phyloP scores from a whole-genome alignment of 768 basidiomycete genomes.

The Tricholoma sp. region DNA sequence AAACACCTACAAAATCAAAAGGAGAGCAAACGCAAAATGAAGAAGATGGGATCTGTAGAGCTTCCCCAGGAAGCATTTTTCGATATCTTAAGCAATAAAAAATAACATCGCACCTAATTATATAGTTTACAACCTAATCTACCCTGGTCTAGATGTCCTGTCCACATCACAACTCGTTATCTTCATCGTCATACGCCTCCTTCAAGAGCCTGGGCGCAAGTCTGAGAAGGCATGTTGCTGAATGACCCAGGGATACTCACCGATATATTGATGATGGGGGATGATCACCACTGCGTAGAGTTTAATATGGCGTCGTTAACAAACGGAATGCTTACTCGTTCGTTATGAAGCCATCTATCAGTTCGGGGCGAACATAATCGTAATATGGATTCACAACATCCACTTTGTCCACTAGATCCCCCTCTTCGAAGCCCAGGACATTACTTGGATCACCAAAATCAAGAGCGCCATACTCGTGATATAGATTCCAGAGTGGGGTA shows the following conservation, averaged over 20 bases:
- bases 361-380: slow-evolving; percentile 90
- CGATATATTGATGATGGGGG: slow-evolving; percentile 92
- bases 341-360: slow-evolving; percentile 91
- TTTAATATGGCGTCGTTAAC: slow-evolving; percentile 5
- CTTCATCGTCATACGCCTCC: slow-evolving; percentile 94
- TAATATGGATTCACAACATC: slow-evolving; percentile 96
- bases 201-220: slow-evolving; percentile 64
- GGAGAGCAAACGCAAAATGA: slow-evolving; percentile 87
- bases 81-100: slow-evolving; percentile 70
- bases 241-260: slow-evolving; percentile 28
- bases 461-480: slow-evolving; percentile 79
- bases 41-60: slow-evolving; percentile 81
- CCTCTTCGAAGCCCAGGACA: slow-evolving; percentile 73
- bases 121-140: slow-evolving; percentile 17
- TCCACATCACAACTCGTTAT: slow-evolving; percentile 63
- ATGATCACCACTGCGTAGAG: slow-evolving; percentile 78
- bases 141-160: slow-evolving; percentile 5
- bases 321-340: slow-evolving; percentile 72
- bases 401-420: slow-evolving; percentile 76
- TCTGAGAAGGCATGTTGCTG: slow-evolving; percentile 8
- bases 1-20: slow-evolving; percentile 88
- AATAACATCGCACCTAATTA: slow-evolving; percentile 21
- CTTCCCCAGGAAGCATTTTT: slow-evolving; percentile 97
- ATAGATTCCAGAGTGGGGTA: slow-evolving; percentile 86
- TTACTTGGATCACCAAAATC: slow-evolving; percentile 69